Evolutionary conservation across 2,329 filamentous ascomycete species (phyloP), one percentile per base, ranked within the genome.

Genomic region (Alternaria sp.): DNA sequence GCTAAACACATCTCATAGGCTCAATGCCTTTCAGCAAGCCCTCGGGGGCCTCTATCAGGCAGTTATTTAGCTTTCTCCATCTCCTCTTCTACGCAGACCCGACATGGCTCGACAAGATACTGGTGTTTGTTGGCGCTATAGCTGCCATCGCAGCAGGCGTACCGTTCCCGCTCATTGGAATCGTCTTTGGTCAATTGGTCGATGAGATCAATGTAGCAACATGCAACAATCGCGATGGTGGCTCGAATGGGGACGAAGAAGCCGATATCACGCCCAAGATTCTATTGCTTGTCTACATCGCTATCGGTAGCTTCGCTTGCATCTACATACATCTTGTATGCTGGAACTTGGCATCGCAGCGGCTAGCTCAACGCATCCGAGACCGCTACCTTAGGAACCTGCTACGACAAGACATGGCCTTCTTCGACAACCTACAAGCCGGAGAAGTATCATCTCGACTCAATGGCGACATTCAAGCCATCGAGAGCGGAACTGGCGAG

Each of bases 401-500:
- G 18, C 79, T 91, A 14, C 80, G 83, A 48, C 88, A 90, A 69
- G 87, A 89, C 57, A 83, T 87, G 0, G 80, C 86, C 14, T 90
- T 86, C 72, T 90, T 90, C 70, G 88, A 91, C 67, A 83, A 82
- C 14, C 81, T 88, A 9, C 84, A 86, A 47, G 83, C 87, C 0
- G 88, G 88, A 16, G 87, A 90, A 72, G 85, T 91, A 12, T 84
- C 86, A 2, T 86, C 87, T 8, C 82, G 89, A 18, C 83, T 92
- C 43, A 88, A 88, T 69, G 82, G 83, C 54, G 89, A 91, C 67
- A 88, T 91, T 34, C 85, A 88, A 59, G 85, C 86, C 1, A 87
- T 92, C 52, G 89, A 89, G 68, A 84, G 85, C 0, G 89, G 89
- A 14, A 90, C 89, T 0, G 88, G 87, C 1, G 89, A 91, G 75